These are phyloP conservation scores for Kodamaea hsintzibuensis DNA, from an alignment of 805 yeast genomes.

Conservation along the genomic window DNA sequence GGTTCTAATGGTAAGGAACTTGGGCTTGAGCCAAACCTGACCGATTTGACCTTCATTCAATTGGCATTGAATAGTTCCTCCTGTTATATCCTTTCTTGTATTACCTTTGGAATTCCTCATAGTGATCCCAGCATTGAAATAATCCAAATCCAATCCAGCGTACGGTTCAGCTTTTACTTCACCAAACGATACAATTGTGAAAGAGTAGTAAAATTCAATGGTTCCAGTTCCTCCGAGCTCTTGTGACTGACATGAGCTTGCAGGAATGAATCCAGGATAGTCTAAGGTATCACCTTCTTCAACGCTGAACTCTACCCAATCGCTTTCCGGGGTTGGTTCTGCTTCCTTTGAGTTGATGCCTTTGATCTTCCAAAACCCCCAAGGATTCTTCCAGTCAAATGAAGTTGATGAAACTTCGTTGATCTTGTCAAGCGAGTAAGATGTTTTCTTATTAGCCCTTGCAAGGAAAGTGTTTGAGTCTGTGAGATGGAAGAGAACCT, in stretches of 20 bases:
- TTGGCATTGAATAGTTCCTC: conserved; percentile 17
- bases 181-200: background rate
- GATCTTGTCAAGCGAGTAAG: background rate
- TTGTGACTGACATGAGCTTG: conserved; percentile 14
- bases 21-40: conserved; percentile 22
- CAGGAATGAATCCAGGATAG: conserved; percentile 13
- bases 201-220: conserved; percentile 7
- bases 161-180: background rate
- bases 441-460: background rate
- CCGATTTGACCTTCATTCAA: conserved; percentile 19
- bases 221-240: conserved; percentile 12
- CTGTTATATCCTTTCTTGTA: conserved; percentile 5
- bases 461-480: conserved; percentile 3
- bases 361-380: background rate
- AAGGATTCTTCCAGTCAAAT: background rate
- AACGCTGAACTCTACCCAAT: conserved; percentile 11
- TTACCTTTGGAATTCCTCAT: conserved; percentile 1
- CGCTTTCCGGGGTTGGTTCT: background rate
- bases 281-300: conserved; percentile 6
- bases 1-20: conserved; percentile 12
- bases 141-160: background rate
- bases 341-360: background rate
- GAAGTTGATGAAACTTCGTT: background rate
- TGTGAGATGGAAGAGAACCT: background rate
- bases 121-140: background rate